Base-by-base conservation (phyloP, 768 basidiomycete genomes). In the Gyrodon lividus region DNA sequence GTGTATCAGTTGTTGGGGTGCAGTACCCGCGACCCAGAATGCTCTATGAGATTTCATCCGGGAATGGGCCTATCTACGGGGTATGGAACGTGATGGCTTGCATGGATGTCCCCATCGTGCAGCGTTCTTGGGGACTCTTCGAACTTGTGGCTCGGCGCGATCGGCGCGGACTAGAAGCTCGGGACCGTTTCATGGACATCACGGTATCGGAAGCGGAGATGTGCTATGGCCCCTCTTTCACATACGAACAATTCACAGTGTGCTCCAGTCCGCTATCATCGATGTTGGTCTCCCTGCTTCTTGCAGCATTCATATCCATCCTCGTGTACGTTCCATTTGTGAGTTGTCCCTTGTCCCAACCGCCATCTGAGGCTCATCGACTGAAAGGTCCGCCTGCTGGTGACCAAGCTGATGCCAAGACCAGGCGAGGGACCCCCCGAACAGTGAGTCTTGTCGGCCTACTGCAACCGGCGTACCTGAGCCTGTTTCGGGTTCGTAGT, bases 181-280 rank as follows among this genome's bases (percentile, higher is more conserved):
- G 6, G 9, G n/a, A 16, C n/a, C 16, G 5, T 6, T 37, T 10
- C 35, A 6, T 37, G 35, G 17, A 17, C 2, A 12, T 30, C 8
- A 12, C 30, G 7, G 26, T 47, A 31, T 37, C 45, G 38, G 34
- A 62, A 1, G 40, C 59, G 2, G 43, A 47, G 24, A 49, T 60
- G 1, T 26, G 59, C 9, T 91, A 92, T 61, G 90, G 87, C 2
- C 74, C 78, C 0, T 56, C 74, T 1, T 89, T 94, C 72, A 67
- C 66, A 14, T 92, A 91, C 64, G 79, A 81, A 38, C 88, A 91
- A 70, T 84, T 84, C 52, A 28, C 75, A 50, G 68, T 66, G 35
- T 37, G 17, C 35, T 37, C 12, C 16, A 17, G 35, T 10, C 1
- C 17, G 16, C 16, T 37, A n/a, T 17, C 14, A 7, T n/a, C 35